A percentile compares a stretch with the other conserved stretches of the same genome.
Evolutionary conservation across 352 stramenopile species (phyloP).

Genomic region (Pythium chondricola): DNA sequence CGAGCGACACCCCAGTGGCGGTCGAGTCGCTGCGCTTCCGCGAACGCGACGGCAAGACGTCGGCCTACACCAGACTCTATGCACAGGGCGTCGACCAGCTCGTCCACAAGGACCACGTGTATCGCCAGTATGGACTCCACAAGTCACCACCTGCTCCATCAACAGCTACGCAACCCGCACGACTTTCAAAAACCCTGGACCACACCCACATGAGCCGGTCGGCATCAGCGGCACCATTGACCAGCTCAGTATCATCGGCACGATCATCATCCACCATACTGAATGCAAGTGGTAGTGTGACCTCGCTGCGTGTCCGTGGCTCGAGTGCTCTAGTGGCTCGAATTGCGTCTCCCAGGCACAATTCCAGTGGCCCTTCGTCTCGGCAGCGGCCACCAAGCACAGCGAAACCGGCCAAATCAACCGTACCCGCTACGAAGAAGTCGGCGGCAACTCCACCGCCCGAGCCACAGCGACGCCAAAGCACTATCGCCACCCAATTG

Average conservation of each 20-base stretch:
- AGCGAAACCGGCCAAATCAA: background rate
- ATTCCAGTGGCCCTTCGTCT: too few relatives aligned
- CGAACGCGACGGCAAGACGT: slow-evolving; percentile 15
- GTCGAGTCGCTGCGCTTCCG: slow-evolving; percentile 18
- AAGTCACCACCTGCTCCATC: slow-evolving; percentile 11
- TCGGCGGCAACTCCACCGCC: background rate
- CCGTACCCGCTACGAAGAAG: background rate
- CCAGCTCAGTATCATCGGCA: too few relatives aligned
- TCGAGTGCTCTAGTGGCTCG: too few relatives aligned
- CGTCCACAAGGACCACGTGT: slow-evolving; percentile 54
- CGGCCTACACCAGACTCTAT: slow-evolving; percentile 49
- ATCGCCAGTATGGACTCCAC: slow-evolving; percentile 47
- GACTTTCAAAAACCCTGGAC: too few relatives aligned
- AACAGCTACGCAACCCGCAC: too few relatives aligned
- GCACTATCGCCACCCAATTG: slow-evolving; percentile 17
- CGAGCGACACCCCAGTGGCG: background rate
- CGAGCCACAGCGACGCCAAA: slow-evolving; percentile 7
- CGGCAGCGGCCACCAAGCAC: background rate
- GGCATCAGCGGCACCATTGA: too few relatives aligned
- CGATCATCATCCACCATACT: too few relatives aligned
- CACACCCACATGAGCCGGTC: too few relatives aligned
- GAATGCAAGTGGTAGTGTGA: too few relatives aligned
- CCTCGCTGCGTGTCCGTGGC: too few relatives aligned
- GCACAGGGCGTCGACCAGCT: slow-evolving; percentile 43
- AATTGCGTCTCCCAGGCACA: too few relatives aligned